phyloP scores from a whole-genome alignment of 768 basidiomycete genomes.

The Leucosporidium yakuticum region DNA sequence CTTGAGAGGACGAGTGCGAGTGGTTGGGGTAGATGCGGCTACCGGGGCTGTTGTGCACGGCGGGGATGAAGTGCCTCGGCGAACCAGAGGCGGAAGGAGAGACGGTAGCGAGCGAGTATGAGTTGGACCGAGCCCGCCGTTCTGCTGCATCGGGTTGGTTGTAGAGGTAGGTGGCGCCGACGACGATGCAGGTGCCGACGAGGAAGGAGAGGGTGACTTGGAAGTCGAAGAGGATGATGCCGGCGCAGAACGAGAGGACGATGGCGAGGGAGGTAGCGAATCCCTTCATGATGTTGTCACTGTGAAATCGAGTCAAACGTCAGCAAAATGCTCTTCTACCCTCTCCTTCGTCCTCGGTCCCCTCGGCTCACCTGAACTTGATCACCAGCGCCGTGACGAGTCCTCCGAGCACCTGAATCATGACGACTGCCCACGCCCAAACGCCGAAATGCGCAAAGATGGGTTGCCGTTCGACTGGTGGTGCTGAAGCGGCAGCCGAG shows the following conservation, averaged over 20 bases:
- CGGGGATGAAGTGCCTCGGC: too few relatives aligned
- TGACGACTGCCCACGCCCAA: conserved; percentile 88
- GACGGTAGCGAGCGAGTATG: too few relatives aligned
- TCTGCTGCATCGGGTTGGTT: conserved; percentile 55
- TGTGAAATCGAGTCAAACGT: too few relatives aligned
- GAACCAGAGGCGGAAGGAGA: too few relatives aligned
- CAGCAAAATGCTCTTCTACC: neutral
- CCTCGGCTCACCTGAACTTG: conserved; percentile 75
- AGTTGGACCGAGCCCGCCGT: too few relatives aligned
- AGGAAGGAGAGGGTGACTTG: conserved; percentile 78
- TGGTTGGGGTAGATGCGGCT: too few relatives aligned
- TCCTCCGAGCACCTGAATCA: conserved; percentile 69
- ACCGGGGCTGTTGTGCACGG: too few relatives aligned
- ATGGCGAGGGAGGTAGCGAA: conserved; percentile 93
- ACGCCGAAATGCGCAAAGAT: conserved; percentile 79
- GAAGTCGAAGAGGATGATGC: conserved; percentile 83
- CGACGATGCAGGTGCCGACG: conserved; percentile 73
- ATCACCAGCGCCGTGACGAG: conserved; percentile 88
- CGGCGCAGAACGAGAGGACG: conserved; percentile 88
- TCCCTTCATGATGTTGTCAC: conserved; percentile 50
- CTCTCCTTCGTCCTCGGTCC: too few relatives aligned
- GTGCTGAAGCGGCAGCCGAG: conserved; percentile 32
- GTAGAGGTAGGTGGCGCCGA: conserved; percentile 86
- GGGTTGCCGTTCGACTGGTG: conserved; percentile 39
- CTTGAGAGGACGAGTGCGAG: too few relatives aligned